These are phyloP conservation scores for Solanum hybrid DNA, from an alignment of 305 asterid genomes.

Conservation along the genomic window DNA sequence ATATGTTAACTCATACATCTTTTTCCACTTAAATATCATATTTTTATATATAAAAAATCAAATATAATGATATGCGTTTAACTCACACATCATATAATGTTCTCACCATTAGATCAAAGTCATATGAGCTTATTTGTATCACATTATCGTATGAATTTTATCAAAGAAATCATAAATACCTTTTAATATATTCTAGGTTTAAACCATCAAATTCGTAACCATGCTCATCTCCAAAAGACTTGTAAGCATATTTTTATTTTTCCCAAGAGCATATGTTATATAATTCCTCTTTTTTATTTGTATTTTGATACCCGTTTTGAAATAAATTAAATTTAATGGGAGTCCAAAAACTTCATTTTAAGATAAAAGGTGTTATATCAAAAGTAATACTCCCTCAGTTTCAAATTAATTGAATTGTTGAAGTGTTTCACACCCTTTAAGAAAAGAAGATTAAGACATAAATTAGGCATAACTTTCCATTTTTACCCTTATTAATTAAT, in stretches of 20 bases:
- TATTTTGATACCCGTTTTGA: background rate
- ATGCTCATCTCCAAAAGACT: background rate
- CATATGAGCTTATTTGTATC: background rate
- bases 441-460: background rate
- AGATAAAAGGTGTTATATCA: background rate
- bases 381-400: background rate
- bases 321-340: background rate
- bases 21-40: background rate
- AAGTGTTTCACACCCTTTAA: too few relatives aligned
- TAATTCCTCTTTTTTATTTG: background rate
- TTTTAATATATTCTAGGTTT: background rate
- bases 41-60: background rate
- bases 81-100: background rate
- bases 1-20: fast-evolving
- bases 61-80: background rate
- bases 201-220: background rate
- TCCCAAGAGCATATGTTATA: background rate
- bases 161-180: background rate
- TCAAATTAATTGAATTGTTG: too few relatives aligned
- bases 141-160: background rate
- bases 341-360: background rate
- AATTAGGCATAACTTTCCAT: too few relatives aligned
- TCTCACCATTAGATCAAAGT: background rate
- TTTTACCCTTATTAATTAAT: background rate
- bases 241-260: background rate